A percentile compares a stretch with the other conserved stretches of the same genome.
Conservation (phyloP, 108 stramenopile genomes). For the Pseudonitzschia pungens region DNA sequence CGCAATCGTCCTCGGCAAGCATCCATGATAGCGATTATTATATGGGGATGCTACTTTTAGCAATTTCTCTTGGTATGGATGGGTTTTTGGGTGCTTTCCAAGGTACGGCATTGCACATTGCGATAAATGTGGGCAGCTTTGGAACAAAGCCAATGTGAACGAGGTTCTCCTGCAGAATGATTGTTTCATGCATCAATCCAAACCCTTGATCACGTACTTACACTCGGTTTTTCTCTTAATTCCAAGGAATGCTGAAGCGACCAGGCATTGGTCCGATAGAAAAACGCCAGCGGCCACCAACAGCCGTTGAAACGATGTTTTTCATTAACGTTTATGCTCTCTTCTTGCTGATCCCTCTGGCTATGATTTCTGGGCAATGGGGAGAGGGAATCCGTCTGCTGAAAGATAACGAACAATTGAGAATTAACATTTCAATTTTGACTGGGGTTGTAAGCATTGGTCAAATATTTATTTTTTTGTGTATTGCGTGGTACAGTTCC, state of each 20-base stretch:
- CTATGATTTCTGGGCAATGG: slow-evolving; percentile 62
- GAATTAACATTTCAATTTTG: slow-evolving; percentile 37
- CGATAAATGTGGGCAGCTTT: too few species aligned
- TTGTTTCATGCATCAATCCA: background rate
- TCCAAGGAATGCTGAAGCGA: slow-evolving; percentile 47
- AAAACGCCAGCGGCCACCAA: slow-evolving; percentile 54
- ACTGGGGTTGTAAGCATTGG: slow-evolving; percentile 79
- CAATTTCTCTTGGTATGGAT: slow-evolving; percentile 68
- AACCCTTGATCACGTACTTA: background rate
- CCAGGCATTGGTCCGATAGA: slow-evolving; percentile 9
- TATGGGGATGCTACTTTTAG: slow-evolving; percentile 66
- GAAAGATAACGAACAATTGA: slow-evolving; percentile 19
- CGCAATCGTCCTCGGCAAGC: background rate
- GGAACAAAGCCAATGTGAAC: background rate
- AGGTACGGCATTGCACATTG: background rate
- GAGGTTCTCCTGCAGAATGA: background rate
- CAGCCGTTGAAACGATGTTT: slow-evolving; percentile 82
- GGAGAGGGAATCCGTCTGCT: slow-evolving; percentile 45
- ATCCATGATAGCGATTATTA: slow-evolving; percentile 29
- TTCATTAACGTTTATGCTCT: slow-evolving; percentile 75
- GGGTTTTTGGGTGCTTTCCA: slow-evolving; percentile 79
- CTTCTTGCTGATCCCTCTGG: slow-evolving; percentile 64
- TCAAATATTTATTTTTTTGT: slow-evolving; percentile 96
- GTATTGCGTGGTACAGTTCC: slow-evolving; percentile 86
- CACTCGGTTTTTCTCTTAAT: background rate